These are phyloP conservation scores for Aureobasidium sp. DNA, from an alignment of 2,329 filamentous ascomycete genomes.

Conservation along the genomic window DNA sequence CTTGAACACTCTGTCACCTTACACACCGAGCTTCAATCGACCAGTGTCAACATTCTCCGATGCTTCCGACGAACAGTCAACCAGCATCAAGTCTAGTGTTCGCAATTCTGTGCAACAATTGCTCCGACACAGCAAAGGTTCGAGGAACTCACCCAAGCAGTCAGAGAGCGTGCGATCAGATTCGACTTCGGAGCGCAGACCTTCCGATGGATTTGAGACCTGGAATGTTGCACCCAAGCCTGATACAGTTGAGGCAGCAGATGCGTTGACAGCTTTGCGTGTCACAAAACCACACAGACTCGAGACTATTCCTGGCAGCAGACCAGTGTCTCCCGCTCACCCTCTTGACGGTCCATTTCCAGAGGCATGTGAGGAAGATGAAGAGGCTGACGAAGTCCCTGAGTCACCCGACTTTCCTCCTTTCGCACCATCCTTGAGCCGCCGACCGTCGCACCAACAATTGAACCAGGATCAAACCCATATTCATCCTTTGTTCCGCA, in stretches of 20 bases:
- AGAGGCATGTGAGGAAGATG: conserved; percentile 12
- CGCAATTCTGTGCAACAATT: conserved; percentile 20
- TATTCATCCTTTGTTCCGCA: conserved; percentile 70
- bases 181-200: conserved; percentile 30
- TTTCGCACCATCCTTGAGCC: conserved; percentile 13
- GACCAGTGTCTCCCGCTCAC: conserved; percentile 55
- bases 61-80: conserved; percentile 14
- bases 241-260: conserved; percentile 36
- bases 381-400: conserved; percentile 2
- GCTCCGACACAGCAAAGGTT: conserved; percentile 35
- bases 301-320: conserved; percentile 62
- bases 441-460: conserved; percentile 17
- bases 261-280: conserved; percentile 19
- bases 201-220: conserved; percentile 57
- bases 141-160: not conserved
- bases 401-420: not conserved
- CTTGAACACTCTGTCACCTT: not conserved
- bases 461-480: conserved; percentile 48
- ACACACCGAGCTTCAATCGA: conserved; percentile 15
- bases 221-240: conserved; percentile 60
- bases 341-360: conserved; percentile 46
- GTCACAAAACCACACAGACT: conserved; percentile 43
- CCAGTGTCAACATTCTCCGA: conserved; percentile 15
- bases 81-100: conserved; percentile 19
- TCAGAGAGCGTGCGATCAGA: not conserved